Base-by-base conservation (phyloP, 306 rosid genomes). In the Spatholobus suberectus region DNA sequence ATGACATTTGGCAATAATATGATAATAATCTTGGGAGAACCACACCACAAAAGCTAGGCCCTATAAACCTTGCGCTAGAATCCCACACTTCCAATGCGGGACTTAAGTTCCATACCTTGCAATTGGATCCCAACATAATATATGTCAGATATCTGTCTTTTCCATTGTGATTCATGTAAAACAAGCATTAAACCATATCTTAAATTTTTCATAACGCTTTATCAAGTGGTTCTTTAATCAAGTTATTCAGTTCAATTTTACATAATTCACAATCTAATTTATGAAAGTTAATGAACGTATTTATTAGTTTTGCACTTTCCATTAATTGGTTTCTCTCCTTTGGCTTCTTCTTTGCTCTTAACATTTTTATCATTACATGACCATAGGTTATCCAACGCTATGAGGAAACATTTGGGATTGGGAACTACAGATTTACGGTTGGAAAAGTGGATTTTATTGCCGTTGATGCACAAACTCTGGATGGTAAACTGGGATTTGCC, bases 361-460 rank as follows among this genome's bases (percentile, higher is more conserved):
- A 55, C 32, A 8, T 81, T 76, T 76, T 46, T 55, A 9, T 34
- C 75, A 61, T 82, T 55, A 14, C 40, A 51, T 70, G 41, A 57
- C 4, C 26, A 15, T 85, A 94, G 97, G 94, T 84, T 79, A 85
- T 89, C 79, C 55, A 4, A 37, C 94, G 97, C 35, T 94, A 90
- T 55, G 97, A 92, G 67, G 91, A 85, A 69, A 82, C 87, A 83
- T 92, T 92, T 55, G 95, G 97, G 61, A 78, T 35, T 75, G 85
- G 95, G 84, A 92, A 89, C 86, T 81, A 87, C 82, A 87, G 35
- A 75, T 88, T 92, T 83, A 13, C 73, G 0, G 79, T 88, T 65
- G 98, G 98, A 68, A 86, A 90, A 71, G 97, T 92, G 52, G 92
- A 92, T 87, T 94, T 94, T 69, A 38, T 94, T 81, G 93, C 90